Conservation (phyloP, 73 alveolate species). For the Diophrys appendiculata region DNA sequence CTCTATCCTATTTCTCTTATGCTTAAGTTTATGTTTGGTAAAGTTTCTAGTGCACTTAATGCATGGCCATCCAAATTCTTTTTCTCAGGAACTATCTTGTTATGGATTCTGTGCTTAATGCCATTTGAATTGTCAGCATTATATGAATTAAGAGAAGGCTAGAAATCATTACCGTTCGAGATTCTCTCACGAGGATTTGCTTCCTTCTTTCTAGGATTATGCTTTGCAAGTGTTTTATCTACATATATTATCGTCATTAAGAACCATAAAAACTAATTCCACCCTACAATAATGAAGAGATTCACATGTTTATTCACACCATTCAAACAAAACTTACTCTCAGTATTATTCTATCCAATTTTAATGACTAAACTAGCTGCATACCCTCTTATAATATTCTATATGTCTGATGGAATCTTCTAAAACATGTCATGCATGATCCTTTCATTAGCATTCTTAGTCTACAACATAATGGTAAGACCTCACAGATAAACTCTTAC, state of each 20-base stretch:
- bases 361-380: conserved; percentile 6
- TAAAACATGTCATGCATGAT: too few relatives aligned
- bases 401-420: too few relatives aligned
- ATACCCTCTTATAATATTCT: too few relatives aligned
- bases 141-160: conserved; percentile 5
- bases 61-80: conserved; percentile 26
- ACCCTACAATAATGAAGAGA: conserved; percentile 22
- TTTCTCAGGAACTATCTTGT: conserved; percentile 26
- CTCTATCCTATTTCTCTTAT: conserved; percentile 14
- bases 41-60: conserved; percentile 8
- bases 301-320: conserved; percentile 33
- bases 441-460: too few relatives aligned
- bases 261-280: conserved; percentile 11
- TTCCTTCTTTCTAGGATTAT: conserved; percentile 20
- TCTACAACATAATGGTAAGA: too few relatives aligned
- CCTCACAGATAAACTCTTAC: too few relatives aligned
- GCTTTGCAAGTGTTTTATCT: neutral
- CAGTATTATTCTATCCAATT: conserved; percentile 28
- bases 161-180: conserved; percentile 9
- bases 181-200: conserved; percentile 13
- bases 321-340: conserved; percentile 20
- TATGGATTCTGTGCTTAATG: conserved; percentile 4
- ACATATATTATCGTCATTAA: conserved; percentile 8
- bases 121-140: conserved; percentile 13
- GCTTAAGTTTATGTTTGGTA: conserved; percentile 15